Base-by-base conservation (phyloP, 2,329 filamentous ascomycete species). In the Zopfia rhizophila region DNA sequence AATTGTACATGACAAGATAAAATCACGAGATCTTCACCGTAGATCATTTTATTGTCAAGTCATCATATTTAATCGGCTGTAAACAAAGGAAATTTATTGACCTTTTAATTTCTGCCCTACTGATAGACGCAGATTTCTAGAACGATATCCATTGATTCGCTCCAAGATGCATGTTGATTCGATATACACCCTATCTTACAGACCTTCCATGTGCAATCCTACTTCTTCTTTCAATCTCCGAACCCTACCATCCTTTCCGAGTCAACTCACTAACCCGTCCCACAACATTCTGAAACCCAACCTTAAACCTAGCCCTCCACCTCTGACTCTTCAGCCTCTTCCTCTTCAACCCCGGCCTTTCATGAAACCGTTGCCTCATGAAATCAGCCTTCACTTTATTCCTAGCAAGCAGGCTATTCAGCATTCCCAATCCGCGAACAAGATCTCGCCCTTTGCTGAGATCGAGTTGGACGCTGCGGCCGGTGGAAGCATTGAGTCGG, bases 301-400 rank as follows among this genome's bases (percentile, higher is more conserved):
- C 68, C 77, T 83, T 85, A 73, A 93, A 94, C 48, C 83, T 81
- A 53, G 58, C 74, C 68, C 83, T 80, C 87, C 88, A 91, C 51
- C 89, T 78, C 77, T 87, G 78, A 48, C 82, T 85, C 69, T 76
- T 78, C 58, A 91, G 72, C 61, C 90, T 82, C 83, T 94, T 95
- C 72, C 86, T 81, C 81, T 89, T 91, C 62, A 90, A 62, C 2
- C 90, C 90, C 0, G 81, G 81, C 33, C 90, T 76, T 78, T 94
- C 90, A 70, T 95, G 87, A 61, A 84, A 90, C 53, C 78, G 77
- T 73, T 94, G 90, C 53, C 60, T 68, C 14, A 71, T 68, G 40
- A 77, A 77, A 59, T 90, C 85, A 3, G 36, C 46, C 55, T 72
- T 77, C 38, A 94, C 74, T 30, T 72, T 77, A 64, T 93, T 91